Percentiles rank a stretch among this genome's conserved stretches.
Evolutionary conservation across 23 red algal species (phyloP).

Genomic region (Cyanidioschyzon merolae): DNA sequence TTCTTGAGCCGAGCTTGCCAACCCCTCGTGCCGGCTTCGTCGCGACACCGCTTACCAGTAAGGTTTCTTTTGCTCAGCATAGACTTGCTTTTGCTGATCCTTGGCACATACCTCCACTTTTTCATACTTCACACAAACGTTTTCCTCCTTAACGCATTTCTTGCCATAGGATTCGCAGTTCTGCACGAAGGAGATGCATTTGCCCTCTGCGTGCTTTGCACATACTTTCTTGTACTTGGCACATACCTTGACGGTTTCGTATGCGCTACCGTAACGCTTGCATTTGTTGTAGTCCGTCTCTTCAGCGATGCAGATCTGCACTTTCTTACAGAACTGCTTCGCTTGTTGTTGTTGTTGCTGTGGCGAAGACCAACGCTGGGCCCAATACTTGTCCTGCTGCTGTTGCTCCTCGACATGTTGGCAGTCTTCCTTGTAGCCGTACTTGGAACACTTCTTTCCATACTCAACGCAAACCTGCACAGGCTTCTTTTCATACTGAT

Average conservation of each 20-base stretch:
- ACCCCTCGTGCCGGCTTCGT: too few species aligned
- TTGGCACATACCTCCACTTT: background rate
- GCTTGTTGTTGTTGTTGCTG: background rate
- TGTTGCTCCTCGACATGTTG: background rate
- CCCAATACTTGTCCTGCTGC: background rate
- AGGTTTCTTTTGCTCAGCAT: background rate
- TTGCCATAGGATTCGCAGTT: background rate
- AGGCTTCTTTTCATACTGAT: background rate
- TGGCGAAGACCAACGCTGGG: background rate
- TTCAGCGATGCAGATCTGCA: background rate
- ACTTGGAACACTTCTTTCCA: background rate
- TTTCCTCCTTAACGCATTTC: constrained; percentile 6
- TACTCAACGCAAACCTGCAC: constrained; percentile 1
- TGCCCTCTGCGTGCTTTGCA: background rate
- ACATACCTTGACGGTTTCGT: background rate
- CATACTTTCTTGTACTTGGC: background rate
- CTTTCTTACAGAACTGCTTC: background rate
- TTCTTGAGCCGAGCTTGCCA: too few species aligned
- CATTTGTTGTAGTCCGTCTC: background rate
- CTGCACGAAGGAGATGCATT: background rate
- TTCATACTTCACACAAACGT: background rate
- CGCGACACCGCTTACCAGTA: background rate
- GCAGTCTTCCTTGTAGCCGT: background rate
- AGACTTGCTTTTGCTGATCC: background rate
- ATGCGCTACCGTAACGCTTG: background rate